Conservation (phyloP, 2,329 filamentous ascomycete species). For the Fusarium sulawesiense region DNA sequence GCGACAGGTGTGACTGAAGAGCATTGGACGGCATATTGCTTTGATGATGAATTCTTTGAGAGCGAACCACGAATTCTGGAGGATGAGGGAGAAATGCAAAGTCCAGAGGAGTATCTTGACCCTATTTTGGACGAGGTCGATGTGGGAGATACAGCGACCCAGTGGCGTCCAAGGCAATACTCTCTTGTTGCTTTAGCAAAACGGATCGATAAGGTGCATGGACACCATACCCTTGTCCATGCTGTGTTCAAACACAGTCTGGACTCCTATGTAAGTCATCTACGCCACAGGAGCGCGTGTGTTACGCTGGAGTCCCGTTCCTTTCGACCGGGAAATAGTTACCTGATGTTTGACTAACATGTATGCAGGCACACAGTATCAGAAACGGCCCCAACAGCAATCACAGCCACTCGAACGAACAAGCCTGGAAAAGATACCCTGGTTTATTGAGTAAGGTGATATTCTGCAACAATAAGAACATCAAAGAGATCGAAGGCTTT, state of each 20-base stretch:
- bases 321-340: no score
- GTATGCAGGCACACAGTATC: not conserved
- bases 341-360: not conserved
- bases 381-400: not conserved
- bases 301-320: no score
- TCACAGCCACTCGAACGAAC: not conserved
- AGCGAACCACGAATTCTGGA: not conserved
- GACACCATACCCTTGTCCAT: not conserved
- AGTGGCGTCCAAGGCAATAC: constrained; percentile 14
- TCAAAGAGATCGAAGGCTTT: not conserved
- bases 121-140: constrained; percentile 9
- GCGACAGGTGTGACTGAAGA: not conserved
- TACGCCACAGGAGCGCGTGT: not conserved
- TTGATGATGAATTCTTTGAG: not conserved
- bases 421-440: not conserved
- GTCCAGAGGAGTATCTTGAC: not conserved
- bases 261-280: constrained; percentile 3
- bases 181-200: not conserved
- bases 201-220: not conserved
- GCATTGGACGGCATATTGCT: not conserved
- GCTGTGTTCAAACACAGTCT: not conserved
- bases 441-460: not conserved
- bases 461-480: not conserved
- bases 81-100: not conserved
- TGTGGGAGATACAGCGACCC: not conserved